Conservation (phyloP, 805 yeast genomes). For the Suhomyces kilbournensis region DNA sequence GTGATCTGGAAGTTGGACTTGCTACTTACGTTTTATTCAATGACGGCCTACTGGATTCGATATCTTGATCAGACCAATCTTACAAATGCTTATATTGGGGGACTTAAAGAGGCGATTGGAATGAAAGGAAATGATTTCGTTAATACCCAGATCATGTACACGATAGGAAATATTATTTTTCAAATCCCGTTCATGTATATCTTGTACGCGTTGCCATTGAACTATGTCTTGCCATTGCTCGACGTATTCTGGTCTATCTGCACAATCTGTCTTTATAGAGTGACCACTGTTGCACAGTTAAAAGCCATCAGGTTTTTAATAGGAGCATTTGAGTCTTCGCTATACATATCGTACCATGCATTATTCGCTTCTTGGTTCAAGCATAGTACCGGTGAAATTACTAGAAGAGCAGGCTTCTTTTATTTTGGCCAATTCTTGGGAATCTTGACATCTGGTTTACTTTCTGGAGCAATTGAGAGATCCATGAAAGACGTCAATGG, state of each 20-base stretch:
- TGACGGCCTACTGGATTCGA: slow-evolving; percentile 24
- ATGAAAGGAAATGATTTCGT: slow-evolving; percentile 22
- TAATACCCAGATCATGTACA: slow-evolving; percentile 19
- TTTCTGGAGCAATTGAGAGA: slow-evolving; percentile 18
- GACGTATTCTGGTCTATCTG: slow-evolving; percentile 20
- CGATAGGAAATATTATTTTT: slow-evolving; percentile 21
- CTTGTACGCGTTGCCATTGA: slow-evolving; percentile 18
- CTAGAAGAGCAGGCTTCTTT: slow-evolving; percentile 23
- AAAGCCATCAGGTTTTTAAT: slow-evolving; percentile 19
- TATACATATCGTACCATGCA: slow-evolving; percentile 10
- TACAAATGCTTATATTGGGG: slow-evolving; percentile 22
- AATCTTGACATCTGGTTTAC: slow-evolving; percentile 25
- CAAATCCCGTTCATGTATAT: slow-evolving; percentile 24
- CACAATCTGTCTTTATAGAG: slow-evolving; percentile 16
- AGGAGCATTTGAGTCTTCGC: slow-evolving; percentile 17
- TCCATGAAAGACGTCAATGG: slow-evolving; percentile 1
- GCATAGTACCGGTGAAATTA: slow-evolving; percentile 43
- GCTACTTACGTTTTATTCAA: slow-evolving; percentile 22
- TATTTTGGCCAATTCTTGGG: slow-evolving; percentile 32
- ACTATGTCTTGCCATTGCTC: slow-evolving; percentile 18
- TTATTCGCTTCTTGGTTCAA: slow-evolving; percentile 53
- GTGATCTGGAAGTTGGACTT: slow-evolving; percentile 23
- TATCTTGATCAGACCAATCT: slow-evolving; percentile 22
- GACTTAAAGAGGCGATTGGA: slow-evolving; percentile 15
- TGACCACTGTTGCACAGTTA: slow-evolving; percentile 16